phyloP scores from a whole-genome alignment of 495 filamentous ascomycete species.

The Letharia lupina region DNA sequence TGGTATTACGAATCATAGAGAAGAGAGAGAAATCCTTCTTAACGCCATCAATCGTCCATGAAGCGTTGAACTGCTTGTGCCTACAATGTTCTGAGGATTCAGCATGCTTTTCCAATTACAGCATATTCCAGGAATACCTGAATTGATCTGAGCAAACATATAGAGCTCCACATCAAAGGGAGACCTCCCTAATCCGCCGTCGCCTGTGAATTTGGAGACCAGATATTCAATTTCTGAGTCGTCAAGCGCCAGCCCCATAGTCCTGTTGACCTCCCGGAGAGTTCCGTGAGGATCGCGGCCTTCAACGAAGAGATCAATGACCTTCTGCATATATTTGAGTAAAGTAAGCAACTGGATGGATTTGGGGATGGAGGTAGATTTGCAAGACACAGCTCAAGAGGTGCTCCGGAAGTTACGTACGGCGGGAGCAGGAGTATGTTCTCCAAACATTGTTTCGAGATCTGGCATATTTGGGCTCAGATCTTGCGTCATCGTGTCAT shows the following conservation, averaged over 20 bases:
- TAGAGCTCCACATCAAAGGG: slow-evolving; percentile 92
- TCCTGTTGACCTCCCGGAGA: slow-evolving; percentile 72
- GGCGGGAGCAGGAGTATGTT: slow-evolving; percentile 55
- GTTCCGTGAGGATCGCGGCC: slow-evolving; percentile 55
- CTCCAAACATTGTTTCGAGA: slow-evolving; percentile 67
- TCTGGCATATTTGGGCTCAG: slow-evolving; percentile 58
- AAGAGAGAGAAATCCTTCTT: slow-evolving; percentile 73
- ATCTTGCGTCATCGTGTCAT: slow-evolving; percentile 90
- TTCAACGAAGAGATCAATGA: slow-evolving; percentile 59
- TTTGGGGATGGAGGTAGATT: not conserved
- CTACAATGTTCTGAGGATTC: slow-evolving; percentile 46
- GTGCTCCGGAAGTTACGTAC: not conserved
- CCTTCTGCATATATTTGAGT: slow-evolving; percentile 56
- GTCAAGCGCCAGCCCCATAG: slow-evolving; percentile 78
- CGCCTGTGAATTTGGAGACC: slow-evolving; percentile 68
- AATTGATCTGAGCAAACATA: slow-evolving; percentile 96
- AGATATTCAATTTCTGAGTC: slow-evolving; percentile 88
- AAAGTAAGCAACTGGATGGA: slow-evolving; percentile 18
- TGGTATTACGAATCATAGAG: slow-evolving; percentile 90
- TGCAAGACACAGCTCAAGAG: not conserved
- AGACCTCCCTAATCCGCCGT: slow-evolving; percentile 56
- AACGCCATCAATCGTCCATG: slow-evolving; percentile 91
- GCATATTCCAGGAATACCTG: not conserved
- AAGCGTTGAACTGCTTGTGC: slow-evolving; percentile 88
- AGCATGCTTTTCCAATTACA: not conserved